Conservation (phyloP, 192 early-diverging fungal genomes). For the Coemansia sp. region DNA sequence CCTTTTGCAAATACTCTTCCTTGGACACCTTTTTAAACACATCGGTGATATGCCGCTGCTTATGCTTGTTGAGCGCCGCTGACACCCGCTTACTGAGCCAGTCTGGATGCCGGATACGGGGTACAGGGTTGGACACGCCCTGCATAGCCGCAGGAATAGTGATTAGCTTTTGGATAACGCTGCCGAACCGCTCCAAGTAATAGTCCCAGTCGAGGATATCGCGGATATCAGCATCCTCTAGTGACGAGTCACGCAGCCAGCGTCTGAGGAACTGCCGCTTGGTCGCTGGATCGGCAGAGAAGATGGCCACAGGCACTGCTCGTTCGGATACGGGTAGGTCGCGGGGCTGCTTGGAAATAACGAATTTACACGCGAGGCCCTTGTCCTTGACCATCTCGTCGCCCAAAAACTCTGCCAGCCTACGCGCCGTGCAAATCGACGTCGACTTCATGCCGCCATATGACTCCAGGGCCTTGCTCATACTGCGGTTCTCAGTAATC, state of each 20-base stretch:
- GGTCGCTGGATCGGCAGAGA: slow-evolving; percentile 78
- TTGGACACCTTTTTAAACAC: slow-evolving; percentile 67
- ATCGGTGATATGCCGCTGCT: slow-evolving; percentile 84
- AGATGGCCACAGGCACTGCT: slow-evolving; percentile 94
- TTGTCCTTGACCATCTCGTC: slow-evolving; percentile 99
- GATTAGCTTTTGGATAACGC: slow-evolving; percentile 95
- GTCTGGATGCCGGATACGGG: slow-evolving; percentile 90
- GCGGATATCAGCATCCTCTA: slow-evolving; percentile 84
- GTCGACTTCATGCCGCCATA: slow-evolving; percentile 95
- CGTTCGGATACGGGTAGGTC: slow-evolving; percentile 90
- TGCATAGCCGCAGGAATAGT: slow-evolving; percentile 99
- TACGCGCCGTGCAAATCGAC: slow-evolving; percentile 90
- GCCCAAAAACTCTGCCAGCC: slow-evolving; percentile 95
- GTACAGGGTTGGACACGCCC: slow-evolving; percentile 89
- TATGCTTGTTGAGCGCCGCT: slow-evolving; percentile 75
- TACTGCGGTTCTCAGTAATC: slow-evolving; percentile 96
- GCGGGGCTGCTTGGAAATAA: slow-evolving; percentile 83
- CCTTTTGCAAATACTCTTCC: slow-evolving; percentile 32
- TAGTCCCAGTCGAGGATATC: slow-evolving; percentile 96
- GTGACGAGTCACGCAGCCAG: slow-evolving; percentile 84
- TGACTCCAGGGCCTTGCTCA: slow-evolving; percentile 93
- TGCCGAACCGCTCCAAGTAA: slow-evolving; percentile 94
- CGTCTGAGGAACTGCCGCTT: slow-evolving; percentile 83
- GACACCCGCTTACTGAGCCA: slow-evolving; percentile 88
- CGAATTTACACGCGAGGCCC: slow-evolving; percentile 93